A percentile compares a stretch with the other conserved stretches of the same genome.
Evolutionary conservation across 192 early-diverging fungal genomes (phyloP).

Genomic region (Podila clonocystis): DNA sequence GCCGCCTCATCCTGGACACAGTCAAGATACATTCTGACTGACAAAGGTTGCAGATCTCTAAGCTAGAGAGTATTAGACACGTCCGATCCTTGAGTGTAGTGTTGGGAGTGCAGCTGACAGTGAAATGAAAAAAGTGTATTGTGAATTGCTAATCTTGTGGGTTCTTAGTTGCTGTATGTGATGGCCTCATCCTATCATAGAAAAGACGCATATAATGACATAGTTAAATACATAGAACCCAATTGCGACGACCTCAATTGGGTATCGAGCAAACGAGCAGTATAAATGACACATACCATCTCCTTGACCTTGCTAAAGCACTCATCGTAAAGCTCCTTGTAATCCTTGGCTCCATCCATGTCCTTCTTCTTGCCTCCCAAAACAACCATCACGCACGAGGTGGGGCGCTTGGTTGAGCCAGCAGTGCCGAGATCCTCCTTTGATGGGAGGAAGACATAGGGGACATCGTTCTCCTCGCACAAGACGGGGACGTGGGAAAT

Average conservation of each 20-base stretch:
- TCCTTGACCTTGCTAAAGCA: constrained; percentile 82
- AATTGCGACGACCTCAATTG: no score
- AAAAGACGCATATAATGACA: not conserved
- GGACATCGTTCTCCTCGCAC: constrained; percentile 96
- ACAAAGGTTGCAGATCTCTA: no score
- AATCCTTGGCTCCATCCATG: constrained; percentile 76
- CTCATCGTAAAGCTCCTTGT: constrained; percentile 89
- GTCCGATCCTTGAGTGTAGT: no score
- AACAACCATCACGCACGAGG: constrained; percentile 90
- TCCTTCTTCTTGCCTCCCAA: constrained; percentile 79
- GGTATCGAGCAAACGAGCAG: not conserved
- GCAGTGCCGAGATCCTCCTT: constrained; percentile 96
- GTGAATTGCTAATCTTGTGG: not conserved
- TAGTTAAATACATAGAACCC: not conserved
- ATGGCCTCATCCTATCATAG: constrained; percentile 5
- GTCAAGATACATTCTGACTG: no score
- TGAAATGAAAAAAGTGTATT: not conserved
- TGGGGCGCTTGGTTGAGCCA: constrained; percentile 95
- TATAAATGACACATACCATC: constrained; percentile 59
- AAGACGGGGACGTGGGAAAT: constrained; percentile 97
- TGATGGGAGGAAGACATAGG: constrained; percentile 95
- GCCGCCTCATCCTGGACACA: no score
- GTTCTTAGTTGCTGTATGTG: not conserved
- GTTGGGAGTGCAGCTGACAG: no score
- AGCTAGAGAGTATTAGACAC: no score